These are phyloP conservation scores for Gillenia trifoliata DNA, from an alignment of 306 rosid genomes.

Conservation along the genomic window DNA sequence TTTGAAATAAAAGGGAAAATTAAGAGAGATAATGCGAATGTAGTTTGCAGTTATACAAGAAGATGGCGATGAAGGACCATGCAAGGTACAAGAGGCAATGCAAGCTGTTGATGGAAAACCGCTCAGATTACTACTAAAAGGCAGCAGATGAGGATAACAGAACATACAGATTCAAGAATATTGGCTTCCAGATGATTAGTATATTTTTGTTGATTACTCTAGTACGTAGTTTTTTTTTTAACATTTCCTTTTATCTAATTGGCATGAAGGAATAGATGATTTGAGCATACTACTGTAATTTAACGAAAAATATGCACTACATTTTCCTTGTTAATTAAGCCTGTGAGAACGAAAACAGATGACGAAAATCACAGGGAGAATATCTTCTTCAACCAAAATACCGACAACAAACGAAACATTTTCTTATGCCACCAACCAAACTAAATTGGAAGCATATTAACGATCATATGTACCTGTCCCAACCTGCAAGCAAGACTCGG, in stretches of 20 bases:
- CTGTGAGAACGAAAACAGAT: background rate
- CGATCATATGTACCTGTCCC: slow-evolving; percentile 16
- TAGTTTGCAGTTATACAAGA: slow-evolving; percentile 13
- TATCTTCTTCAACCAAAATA: background rate
- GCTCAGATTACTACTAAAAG: background rate
- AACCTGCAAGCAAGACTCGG: slow-evolving; percentile 15
- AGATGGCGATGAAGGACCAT: slow-evolving; percentile 29
- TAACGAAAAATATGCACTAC: too few species aligned
- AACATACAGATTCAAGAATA: background rate
- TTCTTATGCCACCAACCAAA: background rate
- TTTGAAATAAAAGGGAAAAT: background rate
- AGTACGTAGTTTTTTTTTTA: background rate
- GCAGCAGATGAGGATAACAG: background rate
- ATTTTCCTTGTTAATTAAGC: background rate
- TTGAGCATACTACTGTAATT: too few species aligned
- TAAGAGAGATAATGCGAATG: background rate
- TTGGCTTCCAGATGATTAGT: background rate
- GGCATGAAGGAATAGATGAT: background rate
- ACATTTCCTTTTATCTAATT: background rate
- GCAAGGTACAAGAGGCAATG: slow-evolving; percentile 29
- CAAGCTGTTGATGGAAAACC: slow-evolving; percentile 9
- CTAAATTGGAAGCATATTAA: background rate
- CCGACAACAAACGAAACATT: background rate
- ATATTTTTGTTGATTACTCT: background rate
- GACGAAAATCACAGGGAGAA: background rate